Base-by-base conservation (phyloP, 176 grass and related monocot genomes). In the Neostapfia colusana region DNA sequence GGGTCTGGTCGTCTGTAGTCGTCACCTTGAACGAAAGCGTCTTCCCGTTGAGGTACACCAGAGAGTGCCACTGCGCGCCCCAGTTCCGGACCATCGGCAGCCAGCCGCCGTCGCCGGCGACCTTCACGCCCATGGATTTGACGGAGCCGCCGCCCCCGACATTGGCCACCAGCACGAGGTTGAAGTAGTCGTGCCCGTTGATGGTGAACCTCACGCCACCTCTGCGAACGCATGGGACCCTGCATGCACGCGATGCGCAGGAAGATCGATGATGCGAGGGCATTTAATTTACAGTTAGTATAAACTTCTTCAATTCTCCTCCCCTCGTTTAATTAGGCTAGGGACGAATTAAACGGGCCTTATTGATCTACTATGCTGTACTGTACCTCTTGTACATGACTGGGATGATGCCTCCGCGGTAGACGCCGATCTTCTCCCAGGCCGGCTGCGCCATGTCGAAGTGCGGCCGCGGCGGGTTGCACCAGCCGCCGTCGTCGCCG, bases 371-470 rank as follows among this genome's bases (percentile, higher is more conserved):
- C 10, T 45, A 50, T 1, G n/a, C n/a, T n/a, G 16, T 18, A 17
- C 3, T 4, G 3, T 7, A 93, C 87, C 81, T 93, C 28, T 46
- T 38, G 66, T 80, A 93, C 43, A 75, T 62, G 48, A 93, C 82
- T 0, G 55, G 55, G 21, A 58, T 58, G 66, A 79, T 59, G 37
- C 64, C 64, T 11, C 16, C 37, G 0, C 15, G 14, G 15, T 80
- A 76, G 16, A 83, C 38, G 16, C 86, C 86, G 26, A 88, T 88
- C 44, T 75, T 67, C 31, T 84, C 81, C 86, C 86, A 89, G 6
- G 86, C 86, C 53, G 81, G 81, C 61, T 88, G 86, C 17, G 86
- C 75, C 75, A 88, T 84, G 63, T 88, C 86, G 68, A 88, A 88
- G 70, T 88, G 86, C 17, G 66, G 41, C 3, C 80, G 70, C 8